Percentiles rank a stretch among this genome's conserved stretches.
Evolutionary conservation across 345 rosid species (phyloP).

Genomic region (Syzygium aqueum): DNA sequence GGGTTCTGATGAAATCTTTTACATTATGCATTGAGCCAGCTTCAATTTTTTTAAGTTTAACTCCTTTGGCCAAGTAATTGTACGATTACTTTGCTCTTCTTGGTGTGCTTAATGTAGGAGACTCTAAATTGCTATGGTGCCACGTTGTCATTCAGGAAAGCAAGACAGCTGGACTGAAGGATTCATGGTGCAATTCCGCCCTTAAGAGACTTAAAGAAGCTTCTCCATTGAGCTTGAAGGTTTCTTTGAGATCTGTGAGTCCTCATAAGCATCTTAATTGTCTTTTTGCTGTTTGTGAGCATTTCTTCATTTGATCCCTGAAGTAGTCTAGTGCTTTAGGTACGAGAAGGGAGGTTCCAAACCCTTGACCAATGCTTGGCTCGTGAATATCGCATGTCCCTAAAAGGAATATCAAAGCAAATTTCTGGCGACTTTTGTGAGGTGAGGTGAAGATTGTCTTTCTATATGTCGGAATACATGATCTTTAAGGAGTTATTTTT

Average conservation of each 20-base stretch:
- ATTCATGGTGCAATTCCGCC: slow-evolving; percentile 59
- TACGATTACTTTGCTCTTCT: background rate
- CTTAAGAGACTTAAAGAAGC: slow-evolving; percentile 58
- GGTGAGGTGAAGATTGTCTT: slow-evolving; percentile 30
- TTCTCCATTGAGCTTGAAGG: slow-evolving; percentile 90
- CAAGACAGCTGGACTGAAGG: slow-evolving; percentile 47
- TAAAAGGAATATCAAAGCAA: slow-evolving; percentile 51
- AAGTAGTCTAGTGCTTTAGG: slow-evolving; percentile 18
- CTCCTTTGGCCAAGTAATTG: background rate
- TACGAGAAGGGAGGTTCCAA: slow-evolving; percentile 74
- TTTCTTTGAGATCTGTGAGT: slow-evolving; percentile 87
- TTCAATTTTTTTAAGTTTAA: background rate
- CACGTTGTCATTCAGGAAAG: slow-evolving; percentile 30
- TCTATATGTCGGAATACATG: background rate
- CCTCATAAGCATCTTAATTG: background rate
- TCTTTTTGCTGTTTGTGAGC: background rate
- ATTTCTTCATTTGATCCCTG: background rate
- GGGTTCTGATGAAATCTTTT: background rate
- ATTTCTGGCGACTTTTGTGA: slow-evolving; percentile 57
- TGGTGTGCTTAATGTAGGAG: background rate
- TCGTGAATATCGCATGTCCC: slow-evolving; percentile 79
- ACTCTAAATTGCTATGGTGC: background rate
- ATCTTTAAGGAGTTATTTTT: background rate
- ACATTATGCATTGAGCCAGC: background rate
- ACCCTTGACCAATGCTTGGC: slow-evolving; percentile 72